Evolutionary conservation across 768 basidiomycete genomes (phyloP), one percentile per base, ranked within the genome.

Genomic region (Tricholoma hemisulphureum): DNA sequence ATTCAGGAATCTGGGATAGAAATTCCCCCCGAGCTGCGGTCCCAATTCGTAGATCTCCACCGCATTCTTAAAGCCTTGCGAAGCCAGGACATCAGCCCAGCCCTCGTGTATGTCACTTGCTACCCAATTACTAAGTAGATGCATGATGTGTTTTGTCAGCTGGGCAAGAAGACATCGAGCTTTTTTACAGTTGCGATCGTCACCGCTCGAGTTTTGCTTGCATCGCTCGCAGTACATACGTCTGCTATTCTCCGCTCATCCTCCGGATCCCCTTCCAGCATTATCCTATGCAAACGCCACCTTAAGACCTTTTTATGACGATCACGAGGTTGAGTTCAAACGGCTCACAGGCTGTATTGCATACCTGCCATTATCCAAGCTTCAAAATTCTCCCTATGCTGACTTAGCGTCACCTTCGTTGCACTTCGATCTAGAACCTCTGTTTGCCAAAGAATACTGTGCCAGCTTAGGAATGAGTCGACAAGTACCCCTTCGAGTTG

Each of bases 371-470:
- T 67, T 84, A 48, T 69, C 82, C 7, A 84, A 78, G 56, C 78
- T 95, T 34, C 80, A 86, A 53, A 71, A 67, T 6, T 94, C 89
- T 2, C 86, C 87, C 3, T 95, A 95, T 63, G 80, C 83, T 18
- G 88, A 92, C 58, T 76, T 95, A 20, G 85, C 87, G 1, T 83
- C 80, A 1, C 86, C 87, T 0, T 81, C 83, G 2, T 71, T 93
- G 16, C 90, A 94, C 67, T 78, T 84, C 11, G 89, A 93, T 61
- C 76, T 98, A 29, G 88, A 89, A 63, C 85, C 86, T 2, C 76
- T 92, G 57, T 97, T 99, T 69, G 86, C 89, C 21, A 87, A 87
- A 61, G 95, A 96, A 66, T 99, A 90, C 65, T 95, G 95, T 64
- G 86, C 89, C 11, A 86, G 82, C 63, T 73, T 95, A 16, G 91